phyloP scores from a whole-genome alignment of 1,139 yeast species.

The Saccharomyces hybrid region DNA sequence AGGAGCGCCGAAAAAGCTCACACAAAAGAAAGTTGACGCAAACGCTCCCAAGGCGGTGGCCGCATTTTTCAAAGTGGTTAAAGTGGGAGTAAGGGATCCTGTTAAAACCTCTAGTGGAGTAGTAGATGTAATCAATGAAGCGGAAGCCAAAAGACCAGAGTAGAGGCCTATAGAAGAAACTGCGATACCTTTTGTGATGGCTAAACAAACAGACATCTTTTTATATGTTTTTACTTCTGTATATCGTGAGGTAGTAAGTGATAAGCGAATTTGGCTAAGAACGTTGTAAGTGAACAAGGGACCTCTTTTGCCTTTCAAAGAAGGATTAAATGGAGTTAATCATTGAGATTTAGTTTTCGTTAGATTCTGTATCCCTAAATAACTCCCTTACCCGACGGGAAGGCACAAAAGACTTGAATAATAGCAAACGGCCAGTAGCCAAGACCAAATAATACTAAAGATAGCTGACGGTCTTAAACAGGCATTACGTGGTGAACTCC shows the following conservation, averaged over 20 bases:
- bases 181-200: constrained; percentile 45
- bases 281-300: background rate
- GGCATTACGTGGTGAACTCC: background rate
- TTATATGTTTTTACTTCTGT: background rate
- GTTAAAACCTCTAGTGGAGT: constrained; percentile 13
- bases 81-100: constrained; percentile 11
- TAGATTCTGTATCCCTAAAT: background rate
- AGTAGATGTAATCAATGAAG: constrained; percentile 45
- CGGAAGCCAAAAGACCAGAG: constrained; percentile 87
- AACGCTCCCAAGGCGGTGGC: constrained; percentile 25
- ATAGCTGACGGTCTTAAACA: background rate
- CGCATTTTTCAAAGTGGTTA: constrained; percentile 19
- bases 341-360: background rate
- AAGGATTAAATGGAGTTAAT: background rate
- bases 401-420: background rate
- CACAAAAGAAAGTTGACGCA: constrained; percentile 28
- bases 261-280: background rate
- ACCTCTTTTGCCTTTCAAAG: background rate
- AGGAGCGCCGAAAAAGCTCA: constrained; percentile 32
- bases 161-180: constrained; percentile 88
- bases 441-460: background rate
- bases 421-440: background rate
- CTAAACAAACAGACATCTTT: constrained; percentile 25
- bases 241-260: background rate
- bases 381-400: background rate